These are phyloP conservation scores for Blastomyces silverae DNA, from an alignment of 2,329 filamentous ascomycete species.

Conservation along the genomic window DNA sequence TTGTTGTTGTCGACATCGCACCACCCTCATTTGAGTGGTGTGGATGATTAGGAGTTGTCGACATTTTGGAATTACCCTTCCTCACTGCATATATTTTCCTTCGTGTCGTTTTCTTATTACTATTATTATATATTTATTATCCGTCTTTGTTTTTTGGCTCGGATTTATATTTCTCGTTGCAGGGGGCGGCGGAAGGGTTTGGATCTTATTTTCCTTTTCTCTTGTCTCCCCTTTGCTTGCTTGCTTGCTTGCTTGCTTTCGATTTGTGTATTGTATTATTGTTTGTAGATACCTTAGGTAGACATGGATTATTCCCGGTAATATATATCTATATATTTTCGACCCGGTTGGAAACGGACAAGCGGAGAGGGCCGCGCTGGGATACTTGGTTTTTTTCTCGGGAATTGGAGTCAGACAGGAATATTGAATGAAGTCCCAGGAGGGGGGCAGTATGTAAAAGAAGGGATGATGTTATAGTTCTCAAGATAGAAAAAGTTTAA, in stretches of 20 bases:
- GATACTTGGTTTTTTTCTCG: not conserved
- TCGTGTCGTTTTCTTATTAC: not conserved
- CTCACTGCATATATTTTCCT: not conserved
- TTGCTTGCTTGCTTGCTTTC: too few species aligned
- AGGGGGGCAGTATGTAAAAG: not conserved
- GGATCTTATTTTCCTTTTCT: too few species aligned
- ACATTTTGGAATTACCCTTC: not conserved
- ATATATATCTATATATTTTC: not conserved
- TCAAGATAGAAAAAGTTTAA: too few species aligned
- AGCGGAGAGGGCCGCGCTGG: not conserved
- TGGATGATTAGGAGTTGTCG: not conserved
- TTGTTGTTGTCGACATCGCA: conserved; percentile 1
- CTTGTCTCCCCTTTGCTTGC: too few species aligned
- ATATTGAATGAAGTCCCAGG: not conserved
- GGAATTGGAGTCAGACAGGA: not conserved
- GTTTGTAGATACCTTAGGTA: not conserved
- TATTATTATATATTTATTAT: conserved; percentile 1
- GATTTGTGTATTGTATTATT: not conserved
- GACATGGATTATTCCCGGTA: not conserved
- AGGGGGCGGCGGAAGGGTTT: too few species aligned
- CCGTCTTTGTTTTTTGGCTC: too few species aligned
- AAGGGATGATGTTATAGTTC: not conserved
- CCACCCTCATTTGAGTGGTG: not conserved
- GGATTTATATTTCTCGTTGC: not conserved
- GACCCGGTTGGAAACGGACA: not conserved